Evolutionary conservation across 768 basidiomycete genomes (phyloP), one percentile per base, ranked within the genome.

Genomic region (Boletus rex-veris): DNA sequence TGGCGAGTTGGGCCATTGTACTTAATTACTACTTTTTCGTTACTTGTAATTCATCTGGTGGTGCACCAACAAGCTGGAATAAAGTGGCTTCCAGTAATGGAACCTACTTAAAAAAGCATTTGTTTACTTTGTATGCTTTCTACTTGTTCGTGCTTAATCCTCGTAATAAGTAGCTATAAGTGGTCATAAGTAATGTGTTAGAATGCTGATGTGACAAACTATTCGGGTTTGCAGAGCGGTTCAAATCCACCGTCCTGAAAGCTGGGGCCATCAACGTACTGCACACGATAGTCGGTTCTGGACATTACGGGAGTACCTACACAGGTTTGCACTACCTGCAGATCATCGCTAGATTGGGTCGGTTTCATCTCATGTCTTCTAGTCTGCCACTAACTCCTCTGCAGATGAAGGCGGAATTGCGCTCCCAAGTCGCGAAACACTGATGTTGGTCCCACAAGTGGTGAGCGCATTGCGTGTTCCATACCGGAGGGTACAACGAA

Each of bases 311-410:
- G 30, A 49, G 40, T 2, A 48, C 42, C 2, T 59, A 61, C 15
- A 63, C 65, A 5, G 59, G 59, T 5, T 48, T 68, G 42, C 60
- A 67, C 36, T 68, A 68, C 38, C 43, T 68, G 2, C 67, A 58
- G 5, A 31, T 54, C 0, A 28, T 69, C 18, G 54, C 59, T 44
- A 35, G 52, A 53, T 57, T 61, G 9, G 63, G 66, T 68, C 7
- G 14, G 60, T n/a, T 12, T 11, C 39, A 10, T 36, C 16, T 33
- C 6, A 16, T 37, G 21, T 35, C 31, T 37, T 16, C 18, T 3
- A 5, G 7, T 26, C 36, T 16, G 5, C 11, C 18, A 4, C 40
- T 52, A 4, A 54, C 11, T 1, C 3, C 8, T 8, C 1, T 28
- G 11, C 14, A 65, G 65, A 63, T 0, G 39, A 58, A 16, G 46